Evolutionary conservation across 306 rosid genomes (phyloP).

Genomic region (Medicago ruthenica): DNA sequence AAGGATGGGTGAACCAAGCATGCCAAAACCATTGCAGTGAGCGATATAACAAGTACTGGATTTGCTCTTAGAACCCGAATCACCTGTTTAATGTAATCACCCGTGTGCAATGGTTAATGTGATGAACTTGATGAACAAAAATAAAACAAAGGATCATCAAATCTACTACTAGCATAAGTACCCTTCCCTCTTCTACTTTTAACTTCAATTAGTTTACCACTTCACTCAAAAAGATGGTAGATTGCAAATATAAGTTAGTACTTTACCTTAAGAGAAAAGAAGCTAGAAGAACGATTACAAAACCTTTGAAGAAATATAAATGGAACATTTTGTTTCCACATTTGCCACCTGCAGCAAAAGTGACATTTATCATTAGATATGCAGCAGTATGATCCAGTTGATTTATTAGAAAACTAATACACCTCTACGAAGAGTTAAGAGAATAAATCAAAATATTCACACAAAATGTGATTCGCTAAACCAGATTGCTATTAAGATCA

Average conservation of each 20-base stretch:
- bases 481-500: constrained; percentile 27
- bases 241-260: constrained; percentile 19
- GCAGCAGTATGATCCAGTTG: constrained; percentile 1
- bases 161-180: constrained; percentile 22
- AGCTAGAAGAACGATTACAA: constrained; percentile 53
- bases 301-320: constrained; percentile 54
- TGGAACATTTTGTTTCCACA: constrained; percentile 55
- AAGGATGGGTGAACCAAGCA: constrained; percentile 88
- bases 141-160: constrained; percentile 24
- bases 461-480: constrained; percentile 26
- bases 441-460: constrained; percentile 40
- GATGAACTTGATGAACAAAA: constrained; percentile 30
- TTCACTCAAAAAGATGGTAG: constrained; percentile 28
- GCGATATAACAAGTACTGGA: constrained; percentile 64
- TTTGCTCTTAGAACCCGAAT: constrained; percentile 68
- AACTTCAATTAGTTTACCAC: constrained; percentile 26
- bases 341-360: constrained; percentile 81
- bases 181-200: constrained; percentile 21
- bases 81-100: constrained; percentile 59
- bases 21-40: constrained; percentile 70
- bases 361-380: constrained; percentile 35
- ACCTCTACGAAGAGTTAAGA: constrained; percentile 22
- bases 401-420: constrained; percentile 26
- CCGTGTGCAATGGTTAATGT: constrained; percentile 42
- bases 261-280: constrained; percentile 79